Evolutionary conservation across 1,284 basidiomycete species (phyloP), one percentile per base, ranked within the genome.

Genomic region (Flammula alnicola): DNA sequence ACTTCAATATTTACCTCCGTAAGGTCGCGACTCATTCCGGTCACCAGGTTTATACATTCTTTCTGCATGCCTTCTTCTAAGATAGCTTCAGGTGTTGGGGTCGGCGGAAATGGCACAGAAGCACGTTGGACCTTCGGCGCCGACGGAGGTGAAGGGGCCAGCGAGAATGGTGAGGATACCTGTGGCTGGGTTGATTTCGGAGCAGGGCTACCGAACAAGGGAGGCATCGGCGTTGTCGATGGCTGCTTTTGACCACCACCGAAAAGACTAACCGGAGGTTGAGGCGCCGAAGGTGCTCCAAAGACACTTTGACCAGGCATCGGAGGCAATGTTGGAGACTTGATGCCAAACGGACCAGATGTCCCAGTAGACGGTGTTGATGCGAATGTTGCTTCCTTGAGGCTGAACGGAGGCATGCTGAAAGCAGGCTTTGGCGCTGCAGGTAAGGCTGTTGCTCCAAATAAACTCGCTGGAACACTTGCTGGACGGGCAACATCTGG

Each of bases 41-140:
- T 49, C 39, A 80, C 69, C 20, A 89, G 64, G 27, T 71, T 41
- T 2, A 60, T 52, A 57, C 81, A 86, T 60, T 88, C 84, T 14
- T 73, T 69, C 61, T 86, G 83, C 76, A 89, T 78, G 9, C 82
- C 83, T 40, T 81, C 74, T 48, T 80, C 78, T 38, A 75, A 61
- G 9, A 61, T 58, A 22, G 63, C 54, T 27, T 65, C 55, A 6
- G 52, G 51, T 5, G 45, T 48, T 17, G 52, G 54, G 4, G 30
- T 25, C 25, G 54, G 35, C 12, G 49, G 27, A 35, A 39, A 33
- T 3, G 44, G 19, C 20, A 27, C 27, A 26, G 23, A 11, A 11
- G 16, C 27, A 27, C 42, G 47, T 41, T 32, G 22, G 11, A 29
- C 7, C 22, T 45, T 32, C 12, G 33, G 27, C 31, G 33, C 23